Percentiles rank a stretch among this genome's conserved stretches.
Conservation (phyloP, 345 rosid species). For the Citrus reticulata region DNA sequence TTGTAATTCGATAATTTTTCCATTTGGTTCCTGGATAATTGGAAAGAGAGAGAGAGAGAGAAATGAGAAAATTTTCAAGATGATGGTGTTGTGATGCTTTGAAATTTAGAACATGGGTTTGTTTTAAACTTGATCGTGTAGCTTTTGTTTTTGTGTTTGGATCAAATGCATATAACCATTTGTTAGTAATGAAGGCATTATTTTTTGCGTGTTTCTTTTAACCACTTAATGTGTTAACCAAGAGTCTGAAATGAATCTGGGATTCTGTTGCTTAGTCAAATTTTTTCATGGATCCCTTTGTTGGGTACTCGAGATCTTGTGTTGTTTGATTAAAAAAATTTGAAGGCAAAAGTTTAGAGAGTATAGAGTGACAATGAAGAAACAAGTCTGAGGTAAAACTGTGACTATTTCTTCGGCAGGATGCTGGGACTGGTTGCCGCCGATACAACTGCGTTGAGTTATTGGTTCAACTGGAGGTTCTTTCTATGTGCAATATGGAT, state of each 20-base stretch:
- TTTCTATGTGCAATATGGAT: slow-evolving; percentile 62
- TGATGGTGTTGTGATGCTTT: background rate
- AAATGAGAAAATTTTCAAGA: background rate
- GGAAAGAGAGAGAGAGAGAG: too few species aligned
- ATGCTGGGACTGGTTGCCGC: slow-evolving; percentile 23
- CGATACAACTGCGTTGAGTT: slow-evolving; percentile 38
- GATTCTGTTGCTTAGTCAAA: background rate
- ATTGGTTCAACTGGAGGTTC: slow-evolving; percentile 76
- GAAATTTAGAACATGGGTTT: background rate
- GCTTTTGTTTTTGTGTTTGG: background rate
- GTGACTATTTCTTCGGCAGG: slow-evolving; percentile 23
- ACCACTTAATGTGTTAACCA: background rate
- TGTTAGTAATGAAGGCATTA: background rate
- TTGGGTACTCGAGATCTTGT: background rate
- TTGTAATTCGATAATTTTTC: background rate
- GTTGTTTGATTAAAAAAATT: background rate
- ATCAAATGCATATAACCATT: background rate
- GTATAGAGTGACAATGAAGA: background rate
- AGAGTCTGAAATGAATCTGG: background rate
- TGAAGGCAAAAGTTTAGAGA: background rate
- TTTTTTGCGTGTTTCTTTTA: background rate
- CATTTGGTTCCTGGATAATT: background rate
- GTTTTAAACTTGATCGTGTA: background rate
- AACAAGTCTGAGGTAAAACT: background rate
- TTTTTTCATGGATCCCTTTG: background rate